Percentiles rank a stretch among this genome's conserved stretches.
phyloP scores from a whole-genome alignment of 129 eudicot genomes.

The Helianthus annuus region DNA sequence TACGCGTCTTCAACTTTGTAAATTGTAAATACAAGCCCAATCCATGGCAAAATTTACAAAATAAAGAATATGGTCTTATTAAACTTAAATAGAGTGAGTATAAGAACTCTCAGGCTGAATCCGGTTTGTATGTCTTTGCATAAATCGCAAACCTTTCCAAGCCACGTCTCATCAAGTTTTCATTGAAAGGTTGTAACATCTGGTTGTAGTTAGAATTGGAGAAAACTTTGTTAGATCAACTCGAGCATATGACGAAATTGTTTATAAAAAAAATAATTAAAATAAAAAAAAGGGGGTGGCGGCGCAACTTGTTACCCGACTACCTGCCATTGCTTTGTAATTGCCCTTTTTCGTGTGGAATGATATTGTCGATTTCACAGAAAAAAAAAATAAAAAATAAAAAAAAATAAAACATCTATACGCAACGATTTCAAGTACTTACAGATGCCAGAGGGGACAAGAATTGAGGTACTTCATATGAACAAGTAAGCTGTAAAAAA shows the following conservation, averaged over 20 bases:
- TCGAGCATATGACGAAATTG: conserved; percentile 3
- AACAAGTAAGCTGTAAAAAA: conserved; percentile 73
- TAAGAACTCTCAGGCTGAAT: conserved; percentile 27
- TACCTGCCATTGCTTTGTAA: no score
- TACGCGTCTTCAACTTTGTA: not conserved
- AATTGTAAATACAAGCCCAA: no score
- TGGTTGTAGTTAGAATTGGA: conserved; percentile 24
- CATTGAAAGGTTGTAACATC: conserved; percentile 87
- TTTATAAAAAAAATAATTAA: no score
- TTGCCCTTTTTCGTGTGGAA: no score
- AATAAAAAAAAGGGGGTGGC: no score
- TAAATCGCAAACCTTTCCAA: conserved; percentile 75
- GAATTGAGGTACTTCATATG: conserved; percentile 88
- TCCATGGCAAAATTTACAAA: no score
- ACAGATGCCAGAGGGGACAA: conserved; percentile 88
- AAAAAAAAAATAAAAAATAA: no score
- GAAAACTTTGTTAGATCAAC: not conserved
- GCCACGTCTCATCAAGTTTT: conserved; percentile 61
- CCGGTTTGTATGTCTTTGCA: conserved; percentile 58
- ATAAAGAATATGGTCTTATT: not conserved
- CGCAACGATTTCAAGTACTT: conserved; percentile 32
- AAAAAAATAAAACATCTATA: not conserved
- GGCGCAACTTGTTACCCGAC: no score
- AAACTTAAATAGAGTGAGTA: not conserved
- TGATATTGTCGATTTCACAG: no score